Percentiles rank a stretch among this genome's conserved stretches.
These are phyloP conservation scores for Saccharomycopsis hybrid DNA, from an alignment of 1,139 yeast species.

Conservation along the genomic window DNA sequence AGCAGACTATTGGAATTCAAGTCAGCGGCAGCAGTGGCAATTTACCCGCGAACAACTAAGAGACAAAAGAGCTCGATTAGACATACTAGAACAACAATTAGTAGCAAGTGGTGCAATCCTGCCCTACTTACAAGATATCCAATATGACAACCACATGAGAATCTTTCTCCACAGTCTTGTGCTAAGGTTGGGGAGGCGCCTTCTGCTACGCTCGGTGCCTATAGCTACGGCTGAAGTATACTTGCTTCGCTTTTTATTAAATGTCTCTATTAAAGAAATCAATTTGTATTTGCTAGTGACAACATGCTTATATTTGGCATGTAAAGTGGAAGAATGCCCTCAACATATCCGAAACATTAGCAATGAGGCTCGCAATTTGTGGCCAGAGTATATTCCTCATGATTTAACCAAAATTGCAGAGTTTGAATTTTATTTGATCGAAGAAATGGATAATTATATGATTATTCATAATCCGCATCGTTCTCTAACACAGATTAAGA, in stretches of 20 bases:
- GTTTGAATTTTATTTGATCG: constrained; percentile 88
- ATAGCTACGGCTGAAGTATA: constrained; percentile 87
- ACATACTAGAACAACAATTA: constrained; percentile 29
- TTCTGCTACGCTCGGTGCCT: constrained; percentile 75
- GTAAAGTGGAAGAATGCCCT: constrained; percentile 93
- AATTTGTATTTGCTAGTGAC: constrained; percentile 77
- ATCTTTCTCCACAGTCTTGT: constrained; percentile 65
- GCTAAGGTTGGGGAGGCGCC: constrained; percentile 68
- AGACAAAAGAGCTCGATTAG: constrained; percentile 34
- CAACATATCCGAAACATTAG: constrained; percentile 82
- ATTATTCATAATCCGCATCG: constrained; percentile 87
- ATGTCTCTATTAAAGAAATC: constrained; percentile 71
- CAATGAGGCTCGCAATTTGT: constrained; percentile 77
- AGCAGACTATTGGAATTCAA: constrained; percentile 64
- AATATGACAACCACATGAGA: constrained; percentile 56
- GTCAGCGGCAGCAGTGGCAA: constrained; percentile 60
- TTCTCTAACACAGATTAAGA: constrained; percentile 56
- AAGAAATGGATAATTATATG: constrained; percentile 76
- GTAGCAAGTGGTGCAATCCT: constrained; percentile 33
- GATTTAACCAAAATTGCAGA: constrained; percentile 94
- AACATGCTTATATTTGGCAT: constrained; percentile 81
- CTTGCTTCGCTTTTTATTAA: constrained; percentile 63
- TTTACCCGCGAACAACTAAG: constrained; percentile 43
- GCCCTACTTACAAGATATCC: constrained; percentile 37
- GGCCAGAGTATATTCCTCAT: constrained; percentile 95